These are phyloP conservation scores for Emergomyces orientalis DNA, from an alignment of 2,329 filamentous ascomycete species.

Conservation along the genomic window DNA sequence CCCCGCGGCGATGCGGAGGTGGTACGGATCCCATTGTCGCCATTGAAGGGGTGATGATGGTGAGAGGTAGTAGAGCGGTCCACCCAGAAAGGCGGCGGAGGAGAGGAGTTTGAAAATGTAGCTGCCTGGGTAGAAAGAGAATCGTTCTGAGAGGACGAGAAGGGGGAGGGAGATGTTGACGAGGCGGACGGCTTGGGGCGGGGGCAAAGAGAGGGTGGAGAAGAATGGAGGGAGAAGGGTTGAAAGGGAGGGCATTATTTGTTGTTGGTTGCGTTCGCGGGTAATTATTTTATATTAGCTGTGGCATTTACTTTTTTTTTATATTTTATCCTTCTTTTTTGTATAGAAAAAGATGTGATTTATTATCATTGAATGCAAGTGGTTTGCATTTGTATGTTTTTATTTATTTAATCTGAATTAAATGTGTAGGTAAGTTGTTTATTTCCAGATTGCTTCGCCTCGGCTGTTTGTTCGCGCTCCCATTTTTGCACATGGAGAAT, in stretches of 20 bases:
- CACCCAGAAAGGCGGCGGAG: slow-evolving; percentile 22
- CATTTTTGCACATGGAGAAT: not conserved
- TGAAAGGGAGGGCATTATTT: not conserved
- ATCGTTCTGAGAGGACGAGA: slow-evolving; percentile 21
- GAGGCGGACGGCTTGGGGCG: slow-evolving; percentile 15
- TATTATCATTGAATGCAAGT: too few species aligned
- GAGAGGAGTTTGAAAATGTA: slow-evolving; percentile 25
- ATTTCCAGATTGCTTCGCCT: not conserved
- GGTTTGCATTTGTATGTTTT: too few species aligned
- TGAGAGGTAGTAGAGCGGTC: slow-evolving; percentile 16
- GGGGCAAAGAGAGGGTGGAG: slow-evolving; percentile 17
- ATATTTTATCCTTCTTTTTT: too few species aligned
- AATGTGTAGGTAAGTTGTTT: not conserved
- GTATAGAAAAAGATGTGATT: too few species aligned
- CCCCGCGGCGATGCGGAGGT: slow-evolving; percentile 18
- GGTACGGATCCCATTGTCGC: slow-evolving; percentile 15
- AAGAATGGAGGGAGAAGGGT: not conserved
- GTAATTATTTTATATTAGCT: too few species aligned
- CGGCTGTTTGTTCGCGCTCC: not conserved
- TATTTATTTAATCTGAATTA: not conserved
- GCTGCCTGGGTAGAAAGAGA: slow-evolving; percentile 21
- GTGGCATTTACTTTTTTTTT: too few species aligned
- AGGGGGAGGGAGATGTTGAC: slow-evolving; percentile 21
- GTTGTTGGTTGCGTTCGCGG: not conserved
- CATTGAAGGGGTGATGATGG: slow-evolving; percentile 14